Evolutionary conservation across 2,329 filamentous ascomycete genomes (phyloP).

Genomic region (Davidsoniella virescens): DNA sequence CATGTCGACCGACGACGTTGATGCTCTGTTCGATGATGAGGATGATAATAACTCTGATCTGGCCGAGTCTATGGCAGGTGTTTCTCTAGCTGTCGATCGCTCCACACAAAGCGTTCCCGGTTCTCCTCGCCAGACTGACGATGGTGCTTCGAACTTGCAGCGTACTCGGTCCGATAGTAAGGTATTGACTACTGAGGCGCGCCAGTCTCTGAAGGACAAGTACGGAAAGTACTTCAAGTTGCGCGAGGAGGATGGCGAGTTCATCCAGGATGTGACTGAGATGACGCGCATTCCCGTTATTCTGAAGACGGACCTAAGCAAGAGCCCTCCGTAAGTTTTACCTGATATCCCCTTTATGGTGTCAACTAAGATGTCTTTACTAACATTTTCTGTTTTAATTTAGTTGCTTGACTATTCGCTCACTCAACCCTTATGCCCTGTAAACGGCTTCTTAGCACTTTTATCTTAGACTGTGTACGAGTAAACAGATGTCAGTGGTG

Average conservation of each 20-base stretch:
- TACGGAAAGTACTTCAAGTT: slow-evolving; percentile 81
- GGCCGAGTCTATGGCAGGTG: slow-evolving; percentile 81
- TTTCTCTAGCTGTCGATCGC: slow-evolving; percentile 63
- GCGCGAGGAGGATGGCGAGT: slow-evolving; percentile 81
- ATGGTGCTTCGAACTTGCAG: slow-evolving; percentile 49
- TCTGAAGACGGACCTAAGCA: slow-evolving; percentile 91
- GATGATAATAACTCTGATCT: slow-evolving; percentile 66
- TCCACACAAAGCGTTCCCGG: slow-evolving; percentile 91
- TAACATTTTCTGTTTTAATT: slow-evolving; percentile 20
- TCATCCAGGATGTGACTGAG: slow-evolving; percentile 95
- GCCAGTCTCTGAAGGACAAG: slow-evolving; percentile 86
- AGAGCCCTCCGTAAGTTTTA: slow-evolving; percentile 91
- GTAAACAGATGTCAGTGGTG: neutral
- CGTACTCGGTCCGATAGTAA: slow-evolving; percentile 91
- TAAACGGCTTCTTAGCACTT: slow-evolving; percentile 18
- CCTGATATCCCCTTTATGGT: neutral
- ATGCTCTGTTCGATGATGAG: slow-evolving; percentile 89
- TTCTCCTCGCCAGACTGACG: slow-evolving; percentile 56
- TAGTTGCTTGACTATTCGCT: slow-evolving; percentile 71
- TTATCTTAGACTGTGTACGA: slow-evolving; percentile 7
- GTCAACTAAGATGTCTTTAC: slow-evolving; percentile 14
- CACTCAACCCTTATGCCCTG: slow-evolving; percentile 61
- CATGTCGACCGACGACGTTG: slow-evolving; percentile 81
- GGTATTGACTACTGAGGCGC: slow-evolving; percentile 60
- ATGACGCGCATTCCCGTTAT: slow-evolving; percentile 97